Evolutionary conservation across 1,284 basidiomycete genomes (phyloP).

Genomic region (Apiotrichum brassicae): DNA sequence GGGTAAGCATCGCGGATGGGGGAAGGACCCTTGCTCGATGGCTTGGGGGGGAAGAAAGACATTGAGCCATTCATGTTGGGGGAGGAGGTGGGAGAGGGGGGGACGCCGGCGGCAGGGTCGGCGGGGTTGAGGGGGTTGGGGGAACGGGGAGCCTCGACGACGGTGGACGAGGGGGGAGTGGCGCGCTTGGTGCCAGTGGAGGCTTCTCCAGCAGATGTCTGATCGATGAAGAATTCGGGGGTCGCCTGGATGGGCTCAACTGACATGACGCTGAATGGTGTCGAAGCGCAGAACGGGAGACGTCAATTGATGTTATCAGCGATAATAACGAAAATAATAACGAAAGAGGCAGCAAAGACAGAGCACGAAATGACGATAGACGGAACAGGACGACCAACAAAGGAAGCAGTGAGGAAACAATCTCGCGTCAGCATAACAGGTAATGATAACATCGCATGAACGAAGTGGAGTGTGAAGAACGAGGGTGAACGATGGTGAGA

Average conservation of each 20-base stretch:
- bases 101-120: not conserved
- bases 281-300: too few species aligned
- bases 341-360: not conserved
- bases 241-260: not conserved
- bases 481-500: not conserved
- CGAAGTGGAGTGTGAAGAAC: not conserved
- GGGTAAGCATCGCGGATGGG: constrained; percentile 12
- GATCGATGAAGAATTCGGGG: not conserved
- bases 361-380: not conserved
- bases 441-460: constrained; percentile 6
- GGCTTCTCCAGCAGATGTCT: not conserved
- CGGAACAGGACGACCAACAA: not conserved
- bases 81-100: not conserved
- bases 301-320: not conserved
- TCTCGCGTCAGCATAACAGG: constrained; percentile 8
- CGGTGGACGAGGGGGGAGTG: constrained; percentile 30
- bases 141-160: constrained; percentile 32
- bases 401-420: not conserved
- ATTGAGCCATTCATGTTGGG: constrained; percentile 1
- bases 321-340: not conserved
- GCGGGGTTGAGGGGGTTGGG: constrained; percentile 27
- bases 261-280: constrained; percentile 1
- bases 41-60: constrained; percentile 4
- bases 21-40: not conserved
- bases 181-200: not conserved